Percentiles rank a stretch among this genome's conserved stretches.
These are phyloP conservation scores for Ogataea haglerorum DNA, from an alignment of 805 yeast genomes.

Conservation along the genomic window DNA sequence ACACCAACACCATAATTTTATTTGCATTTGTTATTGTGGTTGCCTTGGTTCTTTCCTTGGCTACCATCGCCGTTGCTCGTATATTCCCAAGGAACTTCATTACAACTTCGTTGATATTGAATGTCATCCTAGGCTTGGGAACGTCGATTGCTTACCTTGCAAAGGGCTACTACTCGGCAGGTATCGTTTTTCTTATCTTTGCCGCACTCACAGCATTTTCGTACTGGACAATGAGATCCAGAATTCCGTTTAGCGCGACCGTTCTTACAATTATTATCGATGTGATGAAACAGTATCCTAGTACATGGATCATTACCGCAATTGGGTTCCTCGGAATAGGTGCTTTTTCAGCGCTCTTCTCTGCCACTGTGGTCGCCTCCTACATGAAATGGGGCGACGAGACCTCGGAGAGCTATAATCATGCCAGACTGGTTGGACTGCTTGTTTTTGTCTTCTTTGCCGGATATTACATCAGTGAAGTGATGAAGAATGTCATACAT, in stretches of 20 bases:
- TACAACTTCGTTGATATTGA: slow-evolving; percentile 61
- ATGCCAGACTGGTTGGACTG: slow-evolving; percentile 34
- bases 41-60: slow-evolving; percentile 53
- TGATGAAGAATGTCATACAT: slow-evolving; percentile 74
- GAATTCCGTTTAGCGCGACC: slow-evolving; percentile 28
- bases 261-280: slow-evolving; percentile 48
- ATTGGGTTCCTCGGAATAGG: slow-evolving; percentile 47
- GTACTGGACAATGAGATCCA: slow-evolving; percentile 20
- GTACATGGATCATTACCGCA: slow-evolving; percentile 49
- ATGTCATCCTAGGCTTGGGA: slow-evolving; percentile 66
- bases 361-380: slow-evolving; percentile 66
- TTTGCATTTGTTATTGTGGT: slow-evolving; percentile 63
- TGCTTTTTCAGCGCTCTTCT: slow-evolving; percentile 62
- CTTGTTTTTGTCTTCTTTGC: slow-evolving; percentile 79
- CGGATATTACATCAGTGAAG: slow-evolving; percentile 81
- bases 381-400: slow-evolving; percentile 64
- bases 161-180: slow-evolving; percentile 72
- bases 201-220: slow-evolving; percentile 18
- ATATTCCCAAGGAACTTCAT: slow-evolving; percentile 65
- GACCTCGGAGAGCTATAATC: slow-evolving; percentile 13
- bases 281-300: slow-evolving; percentile 67
- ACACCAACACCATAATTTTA: slow-evolving; percentile 70
- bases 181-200: slow-evolving; percentile 46
- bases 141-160: slow-evolving; percentile 73
- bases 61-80: slow-evolving; percentile 60